phyloP scores from a whole-genome alignment of 73 alveolate genomes.

The Paramecium primaurelia region DNA sequence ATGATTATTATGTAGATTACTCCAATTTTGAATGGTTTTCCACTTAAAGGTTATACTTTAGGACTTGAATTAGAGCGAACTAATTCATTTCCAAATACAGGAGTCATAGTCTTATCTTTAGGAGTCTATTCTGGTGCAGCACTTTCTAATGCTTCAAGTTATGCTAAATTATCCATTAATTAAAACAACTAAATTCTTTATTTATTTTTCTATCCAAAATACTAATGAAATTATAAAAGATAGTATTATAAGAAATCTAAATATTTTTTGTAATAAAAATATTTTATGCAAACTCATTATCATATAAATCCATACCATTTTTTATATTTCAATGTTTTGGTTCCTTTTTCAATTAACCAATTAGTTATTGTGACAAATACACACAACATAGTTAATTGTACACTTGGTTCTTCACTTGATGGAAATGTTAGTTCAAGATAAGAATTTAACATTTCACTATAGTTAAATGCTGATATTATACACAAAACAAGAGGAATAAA shows the following conservation, averaged over 20 bases:
- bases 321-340: background rate
- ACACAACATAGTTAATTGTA: background rate
- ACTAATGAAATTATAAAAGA: background rate
- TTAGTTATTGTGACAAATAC: background rate
- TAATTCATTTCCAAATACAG: background rate
- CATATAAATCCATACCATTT: slow-evolving; percentile 45
- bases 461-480: slow-evolving; percentile 4
- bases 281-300: background rate
- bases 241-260: background rate
- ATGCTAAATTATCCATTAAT: background rate
- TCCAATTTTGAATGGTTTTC: slow-evolving; percentile 2
- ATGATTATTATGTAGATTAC: background rate
- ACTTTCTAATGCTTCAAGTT: background rate
- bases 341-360: background rate
- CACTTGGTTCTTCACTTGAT: background rate
- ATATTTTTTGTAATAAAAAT: background rate
- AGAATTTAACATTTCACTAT: background rate
- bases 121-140: background rate
- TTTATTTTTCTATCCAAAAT: background rate
- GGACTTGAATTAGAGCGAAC: background rate
- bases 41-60: background rate
- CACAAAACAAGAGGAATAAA: slow-evolving; percentile 17
- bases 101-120: background rate
- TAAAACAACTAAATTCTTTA: background rate
- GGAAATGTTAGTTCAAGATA: slow-evolving; percentile 31